These are phyloP conservation scores for Gymnopilus junonius DNA, from an alignment of 768 basidiomycete genomes.

Conservation along the genomic window DNA sequence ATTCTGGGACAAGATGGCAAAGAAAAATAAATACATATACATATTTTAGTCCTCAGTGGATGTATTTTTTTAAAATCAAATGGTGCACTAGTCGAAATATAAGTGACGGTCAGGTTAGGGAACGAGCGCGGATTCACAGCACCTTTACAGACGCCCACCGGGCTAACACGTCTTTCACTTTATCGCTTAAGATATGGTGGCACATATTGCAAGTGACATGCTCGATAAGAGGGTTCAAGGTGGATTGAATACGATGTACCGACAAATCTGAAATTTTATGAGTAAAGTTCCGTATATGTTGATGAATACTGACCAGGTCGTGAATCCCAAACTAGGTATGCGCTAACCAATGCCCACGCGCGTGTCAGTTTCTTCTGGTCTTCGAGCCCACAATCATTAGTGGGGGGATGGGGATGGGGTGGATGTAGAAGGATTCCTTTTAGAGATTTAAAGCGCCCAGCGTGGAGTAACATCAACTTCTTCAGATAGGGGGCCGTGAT, in stretches of 20 bases:
- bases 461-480: conserved; percentile 40
- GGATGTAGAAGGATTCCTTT: conserved; percentile 29
- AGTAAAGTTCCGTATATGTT: background rate
- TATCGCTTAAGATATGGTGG: conserved; percentile 19
- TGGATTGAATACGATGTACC: conserved; percentile 22
- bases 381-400: conserved; percentile 28
- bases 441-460: conserved; percentile 37
- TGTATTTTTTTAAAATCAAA: too few relatives aligned
- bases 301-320: conserved; percentile 28
- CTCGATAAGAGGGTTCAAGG: conserved; percentile 25
- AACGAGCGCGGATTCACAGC: background rate
- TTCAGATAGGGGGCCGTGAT: conserved; percentile 46
- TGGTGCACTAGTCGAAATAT: background rate
- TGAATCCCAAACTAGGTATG: conserved; percentile 35
- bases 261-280: conserved; percentile 23
- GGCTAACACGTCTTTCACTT: conserved; percentile 25
- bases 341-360: conserved; percentile 37
- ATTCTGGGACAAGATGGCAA: too few relatives aligned
- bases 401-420: conserved; percentile 31
- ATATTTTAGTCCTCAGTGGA: too few relatives aligned
- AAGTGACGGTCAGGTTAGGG: too few relatives aligned
- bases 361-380: conserved; percentile 35
- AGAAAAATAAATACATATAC: too few relatives aligned
- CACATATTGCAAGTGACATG: conserved; percentile 27
- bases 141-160: conserved; percentile 34